phyloP scores from a whole-genome alignment of 768 basidiomycete species.

The Tylopilus felleus region DNA sequence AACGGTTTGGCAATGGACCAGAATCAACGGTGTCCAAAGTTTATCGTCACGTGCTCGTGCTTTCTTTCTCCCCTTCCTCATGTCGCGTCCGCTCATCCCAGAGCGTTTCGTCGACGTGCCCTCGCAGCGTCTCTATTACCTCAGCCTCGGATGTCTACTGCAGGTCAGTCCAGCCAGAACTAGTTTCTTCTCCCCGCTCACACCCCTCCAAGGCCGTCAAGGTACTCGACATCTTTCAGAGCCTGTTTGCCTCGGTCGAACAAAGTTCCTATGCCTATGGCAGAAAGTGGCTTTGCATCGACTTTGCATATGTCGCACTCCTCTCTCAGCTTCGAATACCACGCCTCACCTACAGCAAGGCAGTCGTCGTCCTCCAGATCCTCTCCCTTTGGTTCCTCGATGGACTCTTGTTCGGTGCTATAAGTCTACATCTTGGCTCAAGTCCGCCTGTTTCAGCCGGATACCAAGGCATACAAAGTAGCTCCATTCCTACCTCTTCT shows the following conservation, averaged over 20 bases:
- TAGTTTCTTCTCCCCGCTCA: not conserved
- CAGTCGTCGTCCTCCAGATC: conserved; percentile 63
- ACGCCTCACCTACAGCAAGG: conserved; percentile 61
- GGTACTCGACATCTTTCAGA: conserved; percentile 62
- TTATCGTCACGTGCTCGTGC: conserved; percentile 16
- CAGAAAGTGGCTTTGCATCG: conserved; percentile 71
- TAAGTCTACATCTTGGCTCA: conserved; percentile 52
- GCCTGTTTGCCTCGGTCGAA: conserved; percentile 44
- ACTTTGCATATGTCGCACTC: conserved; percentile 54
- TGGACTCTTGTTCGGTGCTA: conserved; percentile 68
- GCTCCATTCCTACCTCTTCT: not conserved
- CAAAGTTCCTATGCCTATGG: conserved; percentile 44
- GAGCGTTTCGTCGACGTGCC: conserved; percentile 72
- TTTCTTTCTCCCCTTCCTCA: conserved; percentile 5
- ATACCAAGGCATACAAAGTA: conserved; percentile 34
- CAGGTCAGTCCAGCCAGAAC: conserved; percentile 49
- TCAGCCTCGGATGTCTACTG: conserved; percentile 70
- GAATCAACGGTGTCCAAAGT: too few relatives aligned
- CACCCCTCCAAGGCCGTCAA: conserved; percentile 60
- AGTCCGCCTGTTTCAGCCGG: conserved; percentile 7
- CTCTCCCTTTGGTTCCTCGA: conserved; percentile 59
- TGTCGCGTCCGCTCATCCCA: conserved; percentile 56
- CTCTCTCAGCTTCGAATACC: conserved; percentile 71
- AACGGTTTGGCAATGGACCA: too few relatives aligned
- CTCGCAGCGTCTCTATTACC: conserved; percentile 74